Conservation (phyloP, 2,329 filamentous ascomycete genomes). For the Rutstroemia sp. region DNA sequence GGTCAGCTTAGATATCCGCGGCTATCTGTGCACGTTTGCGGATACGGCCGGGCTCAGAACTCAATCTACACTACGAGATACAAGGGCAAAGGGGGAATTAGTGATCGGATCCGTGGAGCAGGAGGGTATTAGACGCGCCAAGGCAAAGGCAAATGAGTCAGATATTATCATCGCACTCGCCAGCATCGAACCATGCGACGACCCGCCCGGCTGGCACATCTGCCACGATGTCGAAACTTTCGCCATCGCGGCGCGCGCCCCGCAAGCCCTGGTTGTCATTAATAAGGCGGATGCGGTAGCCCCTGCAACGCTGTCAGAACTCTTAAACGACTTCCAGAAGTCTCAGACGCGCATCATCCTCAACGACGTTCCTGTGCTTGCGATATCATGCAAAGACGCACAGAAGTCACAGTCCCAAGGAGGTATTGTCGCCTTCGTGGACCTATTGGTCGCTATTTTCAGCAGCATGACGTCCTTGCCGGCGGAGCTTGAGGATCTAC, state of each 20-base stretch:
- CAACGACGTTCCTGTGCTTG: slow-evolving; percentile 39
- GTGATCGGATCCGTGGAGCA: slow-evolving; percentile 68
- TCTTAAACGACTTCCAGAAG: slow-evolving; percentile 35
- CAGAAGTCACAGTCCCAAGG: slow-evolving; percentile 44
- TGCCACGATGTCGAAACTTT: slow-evolving; percentile 49
- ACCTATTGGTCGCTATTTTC: slow-evolving; percentile 62
- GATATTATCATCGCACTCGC: slow-evolving; percentile 80
- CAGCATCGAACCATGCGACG: slow-evolving; percentile 51
- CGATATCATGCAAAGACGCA: slow-evolving; percentile 67
- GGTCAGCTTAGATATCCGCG: slow-evolving; percentile 79
- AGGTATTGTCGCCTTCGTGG: slow-evolving; percentile 33
- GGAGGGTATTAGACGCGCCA: slow-evolving; percentile 85
- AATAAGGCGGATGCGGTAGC: slow-evolving; percentile 54
- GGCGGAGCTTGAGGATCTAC: slow-evolving; percentile 69
- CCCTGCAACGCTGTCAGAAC: slow-evolving; percentile 28
- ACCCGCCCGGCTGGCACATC: slow-evolving; percentile 36
- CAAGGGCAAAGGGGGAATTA: slow-evolving; percentile 10
- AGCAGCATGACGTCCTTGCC: slow-evolving; percentile 61
- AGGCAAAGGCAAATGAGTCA: slow-evolving; percentile 70
- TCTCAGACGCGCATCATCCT: slow-evolving; percentile 25
- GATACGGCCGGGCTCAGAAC: slow-evolving; percentile 86
- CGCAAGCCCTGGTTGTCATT: slow-evolving; percentile 46
- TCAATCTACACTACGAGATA: slow-evolving; percentile 10
- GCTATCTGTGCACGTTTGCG: slow-evolving; percentile 87
- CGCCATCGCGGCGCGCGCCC: slow-evolving; percentile 41